Conservation (phyloP, 169 alveolate genomes). For the Toxoplasma gondii region DNA sequence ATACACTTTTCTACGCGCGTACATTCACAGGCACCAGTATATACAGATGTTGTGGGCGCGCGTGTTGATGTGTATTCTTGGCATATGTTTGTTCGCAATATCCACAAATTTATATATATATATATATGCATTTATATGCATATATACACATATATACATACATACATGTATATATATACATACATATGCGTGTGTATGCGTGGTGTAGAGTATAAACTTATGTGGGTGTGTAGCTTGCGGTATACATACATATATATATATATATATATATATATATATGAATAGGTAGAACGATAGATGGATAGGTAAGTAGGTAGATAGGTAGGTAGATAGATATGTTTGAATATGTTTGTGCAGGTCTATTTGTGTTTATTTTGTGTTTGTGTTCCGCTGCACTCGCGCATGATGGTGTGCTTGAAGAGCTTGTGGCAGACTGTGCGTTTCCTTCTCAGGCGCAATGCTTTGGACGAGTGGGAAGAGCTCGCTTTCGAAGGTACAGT, state of each 20-base stretch:
- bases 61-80: neutral
- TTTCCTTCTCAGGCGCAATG: neutral
- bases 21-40: neutral
- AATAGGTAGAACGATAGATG: too few species aligned
- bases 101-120: too few species aligned
- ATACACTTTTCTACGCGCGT: neutral
- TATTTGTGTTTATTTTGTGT: too few species aligned
- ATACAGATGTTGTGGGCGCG: neutral
- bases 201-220: too few species aligned
- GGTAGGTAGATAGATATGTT: neutral
- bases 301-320: too few species aligned
- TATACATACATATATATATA: neutral
- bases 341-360: neutral
- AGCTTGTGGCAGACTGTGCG: neutral
- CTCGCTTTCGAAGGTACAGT: constrained; percentile 44
- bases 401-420: neutral
- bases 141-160: neutral
- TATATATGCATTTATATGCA: neutral
- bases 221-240: neutral
- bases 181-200: neutral
- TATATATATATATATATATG: neutral
- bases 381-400: too few species aligned
- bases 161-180: neutral
- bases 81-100: too few species aligned
- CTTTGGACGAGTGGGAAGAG: constrained; percentile 46